Base-by-base conservation (phyloP, 1,139 yeast species). In the Chernovozyma aurita region DNA sequence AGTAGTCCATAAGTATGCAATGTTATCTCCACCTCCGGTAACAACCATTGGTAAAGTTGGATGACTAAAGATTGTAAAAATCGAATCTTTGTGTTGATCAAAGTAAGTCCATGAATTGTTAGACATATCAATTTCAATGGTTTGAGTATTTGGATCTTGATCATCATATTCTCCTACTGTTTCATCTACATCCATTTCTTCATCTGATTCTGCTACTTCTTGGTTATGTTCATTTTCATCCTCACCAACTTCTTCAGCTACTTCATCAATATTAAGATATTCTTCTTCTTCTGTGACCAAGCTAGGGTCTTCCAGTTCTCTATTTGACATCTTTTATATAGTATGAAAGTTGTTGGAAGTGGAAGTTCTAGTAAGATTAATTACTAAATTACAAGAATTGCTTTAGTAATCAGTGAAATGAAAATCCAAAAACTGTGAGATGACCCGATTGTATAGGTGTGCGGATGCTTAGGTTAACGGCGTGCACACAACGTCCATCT, bases 81-180 rank as follows among this genome's bases (percentile, higher is more conserved):
- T 76, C 3, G 95, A 83, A 57, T 88, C 96, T 38, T 75, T 72
- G 55, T 92, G 98, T 49, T 76, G 74, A 55, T 92, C 98, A 55
- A 90, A 92, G 57, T 87, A 92, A 0, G 87, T 70, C 65, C 84
- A 76, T 3, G 97, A 87, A 63, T 92, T 90, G 61, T 92, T 90
- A 34, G 90, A 70, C 78, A 88, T 66, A 53, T 88, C 97, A 34
- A 70, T 67, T 42, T 67, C 73, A 32, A 70, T 57, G 9, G 57
- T 48, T 8, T 48, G 55, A n/a, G 57, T 60, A n/a, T 48, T 54
- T 18, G 53, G 61, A n/a, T 48, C 54, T 18, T 53, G 61, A 4
- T 52, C 63, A 3, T 49, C 60, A 12, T 53, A 61, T 21, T 53
- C 61, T 12, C 52, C 61, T 28, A 48, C 60, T 9, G 56, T 67